Evolutionary conservation across 2,329 filamentous ascomycete genomes (phyloP), one percentile per base, ranked within the genome.

Genomic region (Scleromitrula shiraiana): DNA sequence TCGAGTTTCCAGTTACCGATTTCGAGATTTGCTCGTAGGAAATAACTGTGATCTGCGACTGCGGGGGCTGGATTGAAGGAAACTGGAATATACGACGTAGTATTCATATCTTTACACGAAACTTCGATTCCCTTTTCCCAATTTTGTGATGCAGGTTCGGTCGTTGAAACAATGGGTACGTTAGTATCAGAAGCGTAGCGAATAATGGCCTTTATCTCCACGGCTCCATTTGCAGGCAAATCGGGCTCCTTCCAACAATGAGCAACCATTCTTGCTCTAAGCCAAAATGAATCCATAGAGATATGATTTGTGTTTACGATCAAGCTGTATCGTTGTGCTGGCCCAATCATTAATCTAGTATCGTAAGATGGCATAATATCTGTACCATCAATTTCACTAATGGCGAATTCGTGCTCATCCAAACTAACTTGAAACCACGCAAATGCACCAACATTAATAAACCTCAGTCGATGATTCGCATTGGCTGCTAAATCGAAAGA

Each of bases 321-420:
- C 12, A 83, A 71, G 57, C 82, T 84, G 58, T 86, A 88, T 12
- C 85, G 74, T 60, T 88, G 84, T 0, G 83, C 83, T 1, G 83
- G 82, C 7, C 80, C 74, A 19, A 89, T 68, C 51, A 84, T 81
- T 45, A 88, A 65, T 52, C 78, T 75, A 27, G 76, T 71, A 6
- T 80, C 74, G 1, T 76, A 68, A 4, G 69, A 67, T 0, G 83
- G 80, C 49, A 79, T 71, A 1, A 85, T 76, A 29, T 78, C 76
- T 1, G 82, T 78, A 14, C 83, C 84, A 58, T 88, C 84, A 0
- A 85, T 79, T 61, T 88, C 84, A 8, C 83, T 78, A 38, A 88
- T 68, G 27, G 68, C 69, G 62, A 85, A 79, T 9, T 67, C 69
- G 55, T 88, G 84, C 41, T 78, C 76, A 54, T 88, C 84, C 38